Base-by-base conservation (phyloP, 2,329 filamentous ascomycete species). In the Nemania sp. region DNA sequence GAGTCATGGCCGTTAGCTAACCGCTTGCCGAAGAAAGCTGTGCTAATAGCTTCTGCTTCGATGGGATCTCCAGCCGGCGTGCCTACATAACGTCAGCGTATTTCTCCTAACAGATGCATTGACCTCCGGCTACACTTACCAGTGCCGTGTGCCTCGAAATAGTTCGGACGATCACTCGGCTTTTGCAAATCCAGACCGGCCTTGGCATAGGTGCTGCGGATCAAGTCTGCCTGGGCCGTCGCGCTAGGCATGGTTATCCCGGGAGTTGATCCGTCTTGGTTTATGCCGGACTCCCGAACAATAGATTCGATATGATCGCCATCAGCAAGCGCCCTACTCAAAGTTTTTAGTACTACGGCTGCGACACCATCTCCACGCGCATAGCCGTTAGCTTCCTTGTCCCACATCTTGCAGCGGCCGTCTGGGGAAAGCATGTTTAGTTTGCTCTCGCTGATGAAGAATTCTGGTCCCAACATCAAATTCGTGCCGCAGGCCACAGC, bases 271-370 rank as follows among this genome's bases (percentile, higher is more conserved):
- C 52, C 52, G 15, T 54, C 52, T 45, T 46, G 42, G 20, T 54
- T 54, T 13, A 54, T 12, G 4, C 29, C 52, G 6, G 52, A 47
- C 20, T 54, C 52, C 2, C 52, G 11, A 17, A 54, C 37, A 5
- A 54, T 25, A 20, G 40, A 35, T 25, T 54, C 52, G 15, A 54
- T 39, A 6, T 46, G 13, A 15, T 54, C 52, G 3, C 40, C 29
- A 13, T 54, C 52, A 39, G 13, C 42, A 5, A 46, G 2, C 1
- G 52, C 52, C 1, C 6, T 9, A 12, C 32, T 20, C 9, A 82
- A 68, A 0, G 65, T 69, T 58, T 84, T 84, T 1, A 85, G 62
- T 0, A 83, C 66, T 0, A 84, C 54, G 3, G 56, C 57, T 1
- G 64, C 64, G 3, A 67, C 51, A 18, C 68, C 69, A 13, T 71